phyloP scores from a whole-genome alignment of 169 alveolate species.

The Neospora caninum region DNA sequence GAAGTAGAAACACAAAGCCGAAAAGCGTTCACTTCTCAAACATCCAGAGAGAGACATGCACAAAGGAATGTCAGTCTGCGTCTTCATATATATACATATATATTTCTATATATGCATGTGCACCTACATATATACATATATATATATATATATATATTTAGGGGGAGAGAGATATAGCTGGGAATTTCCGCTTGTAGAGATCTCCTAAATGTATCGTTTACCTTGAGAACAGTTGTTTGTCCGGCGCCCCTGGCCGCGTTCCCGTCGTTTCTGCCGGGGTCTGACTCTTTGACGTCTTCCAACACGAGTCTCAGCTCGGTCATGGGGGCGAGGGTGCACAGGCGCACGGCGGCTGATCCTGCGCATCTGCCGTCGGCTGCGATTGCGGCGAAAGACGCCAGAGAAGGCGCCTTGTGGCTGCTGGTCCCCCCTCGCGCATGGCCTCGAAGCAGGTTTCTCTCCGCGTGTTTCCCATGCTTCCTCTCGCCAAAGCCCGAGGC shows the following conservation, averaged over 20 bases:
- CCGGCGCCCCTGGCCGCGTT: background rate
- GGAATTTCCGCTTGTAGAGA: too few relatives aligned
- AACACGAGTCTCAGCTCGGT: slow-evolving; percentile 22
- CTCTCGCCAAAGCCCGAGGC: background rate
- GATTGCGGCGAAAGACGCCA: background rate
- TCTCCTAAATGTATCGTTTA: background rate
- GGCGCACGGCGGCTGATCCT: background rate
- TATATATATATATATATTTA: background rate
- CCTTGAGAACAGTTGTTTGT: background rate
- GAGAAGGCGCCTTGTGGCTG: background rate
- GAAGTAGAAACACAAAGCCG: background rate
- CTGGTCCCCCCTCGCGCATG: background rate
- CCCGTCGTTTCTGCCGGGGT: background rate
- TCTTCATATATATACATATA: background rate
- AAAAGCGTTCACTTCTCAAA: too few relatives aligned
- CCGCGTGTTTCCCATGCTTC: background rate
- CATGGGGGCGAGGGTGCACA: background rate
- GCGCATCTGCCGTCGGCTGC: background rate
- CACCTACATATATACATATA: background rate
- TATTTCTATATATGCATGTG: background rate
- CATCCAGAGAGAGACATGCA: too few relatives aligned
- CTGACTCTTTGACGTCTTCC: background rate
- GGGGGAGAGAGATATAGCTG: too few relatives aligned
- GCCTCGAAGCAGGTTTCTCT: background rate
- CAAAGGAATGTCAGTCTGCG: too few relatives aligned